These are phyloP conservation scores for Termitomyces sp. DNA, from an alignment of 1,284 basidiomycete genomes.

Conservation along the genomic window DNA sequence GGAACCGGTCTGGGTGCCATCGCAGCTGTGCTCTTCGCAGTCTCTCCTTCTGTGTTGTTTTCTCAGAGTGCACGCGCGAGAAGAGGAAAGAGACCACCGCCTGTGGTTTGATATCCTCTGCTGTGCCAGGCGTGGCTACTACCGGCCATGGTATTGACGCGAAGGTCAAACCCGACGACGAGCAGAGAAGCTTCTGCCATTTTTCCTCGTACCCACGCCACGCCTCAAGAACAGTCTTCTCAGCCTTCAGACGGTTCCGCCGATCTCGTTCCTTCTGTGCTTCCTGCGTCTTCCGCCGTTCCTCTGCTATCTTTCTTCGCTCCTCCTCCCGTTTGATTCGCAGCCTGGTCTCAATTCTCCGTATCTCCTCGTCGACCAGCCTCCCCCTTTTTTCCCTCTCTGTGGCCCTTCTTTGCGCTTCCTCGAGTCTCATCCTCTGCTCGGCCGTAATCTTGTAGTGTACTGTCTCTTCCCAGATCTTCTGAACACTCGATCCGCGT, in stretches of 20 bases:
- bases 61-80: conserved; percentile 54
- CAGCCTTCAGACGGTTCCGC: conserved; percentile 32
- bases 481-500: conserved; percentile 21
- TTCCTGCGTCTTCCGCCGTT: conserved; percentile 24
- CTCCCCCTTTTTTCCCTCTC: conserved; percentile 39
- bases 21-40: conserved; percentile 58
- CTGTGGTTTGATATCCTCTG: conserved; percentile 45
- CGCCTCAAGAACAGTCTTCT: conserved; percentile 39
- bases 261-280: conserved; percentile 31
- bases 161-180: conserved; percentile 48
- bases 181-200: conserved; percentile 46
- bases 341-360: conserved; percentile 40
- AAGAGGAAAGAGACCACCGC: conserved; percentile 53
- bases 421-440: conserved; percentile 46
- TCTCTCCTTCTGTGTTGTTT: conserved; percentile 54
- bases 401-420: conserved; percentile 35
- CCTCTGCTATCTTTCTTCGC: conserved; percentile 34
- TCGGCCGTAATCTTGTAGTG: conserved; percentile 47
- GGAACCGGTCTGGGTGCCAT: conserved; percentile 77
- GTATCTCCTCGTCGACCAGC: conserved; percentile 42
- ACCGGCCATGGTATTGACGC: conserved; percentile 68
- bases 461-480: conserved; percentile 45
- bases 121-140: conserved; percentile 33
- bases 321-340: conserved; percentile 43
- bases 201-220: conserved; percentile 58